Base-by-base conservation (phyloP, 1,284 basidiomycete species). In the Wolfiporia cocos region DNA sequence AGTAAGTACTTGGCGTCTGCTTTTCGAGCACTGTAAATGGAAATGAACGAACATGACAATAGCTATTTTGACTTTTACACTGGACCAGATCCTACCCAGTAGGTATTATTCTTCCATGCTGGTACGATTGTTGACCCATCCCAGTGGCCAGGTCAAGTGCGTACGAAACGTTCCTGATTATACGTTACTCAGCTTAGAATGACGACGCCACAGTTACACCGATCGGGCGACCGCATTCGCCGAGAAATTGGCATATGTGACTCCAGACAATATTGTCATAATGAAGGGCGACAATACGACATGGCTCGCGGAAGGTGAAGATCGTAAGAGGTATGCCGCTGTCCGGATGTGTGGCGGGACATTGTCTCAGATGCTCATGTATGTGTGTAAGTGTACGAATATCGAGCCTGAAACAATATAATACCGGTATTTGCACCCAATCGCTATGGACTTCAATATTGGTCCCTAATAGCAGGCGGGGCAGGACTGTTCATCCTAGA, bases 211-310 rank as follows among this genome's bases (percentile, higher is more conserved):
- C 43, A 83, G 76, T 40, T 84, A 80, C 55, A 70, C 78, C 34
- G 63, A 78, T 51, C 49, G 58, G 36, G 55, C 60, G 19, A 67
- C 63, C 30, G 78, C 81, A 9, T 69, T 75, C 51, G 56, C 61
- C 14, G 51, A 66, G 30, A 62, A 66, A 26, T 65, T 83, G 6
- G 70, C 69, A 4, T 83, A 69, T 55, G 71, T 81, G 14, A 67
- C 70, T 21, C 66, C 69, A 14, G 65, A 81, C 52, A 72, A 71
- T 21, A 71, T 70, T 32, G 80, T 82, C 19, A 69, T 86, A 21
- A 87, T 87, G 83, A 77, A 81, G 54, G 82, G 80, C 10, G 84
- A 87, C 46, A 70, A 86, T 52, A 78, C 71, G 1, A 79, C 71
- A 14, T 63, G 60, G 59, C 58, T 87, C 34, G 48, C 66, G 2